Conservation (phyloP, 2,329 filamentous ascomycete species). For the Fusarium dimerum region DNA sequence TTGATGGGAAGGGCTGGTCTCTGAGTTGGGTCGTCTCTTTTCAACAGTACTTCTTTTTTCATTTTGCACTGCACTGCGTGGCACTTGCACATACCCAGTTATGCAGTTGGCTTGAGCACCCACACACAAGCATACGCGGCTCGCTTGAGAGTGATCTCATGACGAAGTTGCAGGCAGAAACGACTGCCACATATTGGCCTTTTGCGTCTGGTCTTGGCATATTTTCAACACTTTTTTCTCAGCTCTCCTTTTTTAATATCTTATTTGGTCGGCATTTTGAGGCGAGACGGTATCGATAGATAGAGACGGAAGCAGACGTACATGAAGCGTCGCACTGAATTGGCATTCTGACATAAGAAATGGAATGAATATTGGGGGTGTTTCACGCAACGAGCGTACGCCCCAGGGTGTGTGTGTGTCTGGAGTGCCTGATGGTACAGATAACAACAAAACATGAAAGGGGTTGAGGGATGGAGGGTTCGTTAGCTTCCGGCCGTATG, state of each 20-base stretch:
- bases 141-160: constrained; percentile 30
- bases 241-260: constrained; percentile 31
- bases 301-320: constrained; percentile 20
- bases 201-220: constrained; percentile 14
- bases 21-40: constrained; percentile 28
- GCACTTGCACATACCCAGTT: constrained; percentile 27
- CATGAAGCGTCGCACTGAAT: background rate
- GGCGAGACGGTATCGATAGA: constrained; percentile 22
- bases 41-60: constrained; percentile 15
- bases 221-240: constrained; percentile 25
- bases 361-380: constrained; percentile 17
- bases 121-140: constrained; percentile 17
- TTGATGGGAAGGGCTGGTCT: constrained; percentile 30
- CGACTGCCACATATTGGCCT: constrained; percentile 17
- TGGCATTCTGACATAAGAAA: background rate
- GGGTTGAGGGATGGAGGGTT: constrained; percentile 22
- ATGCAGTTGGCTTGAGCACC: constrained; percentile 26
- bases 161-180: constrained; percentile 23
- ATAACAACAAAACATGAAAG: constrained; percentile 28
- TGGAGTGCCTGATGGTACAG: constrained; percentile 20
- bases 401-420: constrained; percentile 8
- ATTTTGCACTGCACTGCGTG: too few relatives aligned
- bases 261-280: constrained; percentile 15
- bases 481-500: constrained; percentile 29
- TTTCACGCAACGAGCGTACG: constrained; percentile 17